A percentile compares a stretch with the other conserved stretches of the same genome.
These are phyloP conservation scores for Graphium sp. DNA, from an alignment of 2,329 filamentous ascomycete species.

Conservation along the genomic window DNA sequence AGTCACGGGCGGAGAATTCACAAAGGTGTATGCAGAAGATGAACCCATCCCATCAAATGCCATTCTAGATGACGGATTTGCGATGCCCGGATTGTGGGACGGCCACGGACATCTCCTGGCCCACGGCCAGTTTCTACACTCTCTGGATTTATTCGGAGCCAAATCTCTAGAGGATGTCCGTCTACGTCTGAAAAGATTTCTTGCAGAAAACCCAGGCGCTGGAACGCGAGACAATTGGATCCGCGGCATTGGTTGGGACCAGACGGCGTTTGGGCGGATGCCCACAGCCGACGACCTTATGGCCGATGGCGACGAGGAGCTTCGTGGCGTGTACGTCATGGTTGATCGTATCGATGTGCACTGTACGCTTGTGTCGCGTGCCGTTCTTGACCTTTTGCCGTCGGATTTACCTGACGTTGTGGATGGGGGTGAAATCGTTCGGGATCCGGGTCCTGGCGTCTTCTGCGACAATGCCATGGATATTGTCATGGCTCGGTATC, in stretches of 20 bases:
- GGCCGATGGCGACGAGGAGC: constrained; percentile 25
- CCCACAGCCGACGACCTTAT: constrained; percentile 44
- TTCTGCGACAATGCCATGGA: constrained; percentile 64
- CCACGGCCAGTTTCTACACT: constrained; percentile 51
- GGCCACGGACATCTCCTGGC: constrained; percentile 51
- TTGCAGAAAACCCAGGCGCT: constrained; percentile 26
- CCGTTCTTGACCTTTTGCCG: constrained; percentile 44
- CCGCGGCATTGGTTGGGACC: constrained; percentile 55
- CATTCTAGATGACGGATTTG: constrained; percentile 25
- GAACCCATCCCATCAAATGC: constrained; percentile 12
- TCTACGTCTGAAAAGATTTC: constrained; percentile 31
- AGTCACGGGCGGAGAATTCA: constrained; percentile 32
- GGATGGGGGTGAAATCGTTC: constrained; percentile 47
- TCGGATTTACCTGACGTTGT: constrained; percentile 28
- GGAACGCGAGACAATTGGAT: constrained; percentile 43
- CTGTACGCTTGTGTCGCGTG: constrained; percentile 51
- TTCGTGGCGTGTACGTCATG: constrained; percentile 46
- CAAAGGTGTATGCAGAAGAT: constrained; percentile 22
- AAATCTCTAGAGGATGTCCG: constrained; percentile 36
- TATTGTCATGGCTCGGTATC: constrained; percentile 37
- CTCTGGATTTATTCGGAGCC: constrained; percentile 45
- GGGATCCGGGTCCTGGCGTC: constrained; percentile 45
- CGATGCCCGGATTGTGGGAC: constrained; percentile 53
- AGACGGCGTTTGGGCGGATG: constrained; percentile 46
- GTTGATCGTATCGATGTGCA: constrained; percentile 54